Evolutionary conservation across 2,329 filamentous ascomycete species (phyloP), one percentile per base, ranked within the genome.

Genomic region (Botryosphaeria dothidea): DNA sequence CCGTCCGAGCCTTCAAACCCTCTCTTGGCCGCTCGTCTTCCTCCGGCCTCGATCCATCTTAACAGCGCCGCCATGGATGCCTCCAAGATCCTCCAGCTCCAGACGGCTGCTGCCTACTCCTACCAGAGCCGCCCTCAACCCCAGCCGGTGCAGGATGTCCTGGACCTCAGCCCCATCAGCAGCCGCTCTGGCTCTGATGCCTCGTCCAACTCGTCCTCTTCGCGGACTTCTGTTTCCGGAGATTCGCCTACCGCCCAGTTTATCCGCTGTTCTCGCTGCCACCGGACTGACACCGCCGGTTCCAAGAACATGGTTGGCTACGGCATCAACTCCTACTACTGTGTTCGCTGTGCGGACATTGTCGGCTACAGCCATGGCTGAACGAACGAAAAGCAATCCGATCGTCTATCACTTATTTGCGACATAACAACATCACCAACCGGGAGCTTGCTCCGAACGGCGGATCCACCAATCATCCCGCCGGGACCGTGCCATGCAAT

Each of bases 321-420:
- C 64, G 75, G 75, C 62, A 74, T 74, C 62, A 79, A 78, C 66
- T 70, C 74, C 34, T 78, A 77, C 70, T 79, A 79, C 70, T 79
- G 77, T 69, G 71, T 63, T 52, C 77, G 78, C 68, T 79, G 77
- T 66, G 77, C 77, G 61, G 71, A 67, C 62, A 75, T 79, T 70
- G 74, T 74, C 3, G 77, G 77, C 61, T 79, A 78, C 70, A 72
- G 70, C 64, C 69, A 70, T 29, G 74, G 74, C 31, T 77, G 75
- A 77, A 68, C 29, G 19, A 8, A 36, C 19, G 15, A 8, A n/a
- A 38, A n/a, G n/a, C n/a, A n/a, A n/a, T n/a, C n/a, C 13, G n/a
- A n/a, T 15, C 17, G 13, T 23, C 29, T 38, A 49, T n/a, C 46
- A 34, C n/a, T 13, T 41, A 41, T 13, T 17, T 31, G 54, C 25